These are phyloP conservation scores for Mallotus repandus DNA, from an alignment of 441 rosid species.

Conservation along the genomic window DNA sequence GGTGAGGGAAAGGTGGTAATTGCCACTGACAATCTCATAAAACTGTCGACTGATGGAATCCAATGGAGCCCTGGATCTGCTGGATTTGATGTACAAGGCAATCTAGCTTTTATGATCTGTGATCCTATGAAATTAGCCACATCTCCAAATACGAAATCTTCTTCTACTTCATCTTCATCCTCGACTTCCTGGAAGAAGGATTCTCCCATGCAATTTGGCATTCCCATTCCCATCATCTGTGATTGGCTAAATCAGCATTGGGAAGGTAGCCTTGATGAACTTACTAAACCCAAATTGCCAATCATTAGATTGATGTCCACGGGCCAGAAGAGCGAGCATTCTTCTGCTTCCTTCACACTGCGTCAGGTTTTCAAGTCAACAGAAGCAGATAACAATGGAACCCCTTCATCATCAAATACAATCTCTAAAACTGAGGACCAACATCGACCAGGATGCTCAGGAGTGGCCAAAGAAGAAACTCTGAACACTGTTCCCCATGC, in stretches of 20 bases:
- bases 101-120: conserved; percentile 95
- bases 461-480: conserved; percentile 47
- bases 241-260: conserved; percentile 98
- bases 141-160: conserved; percentile 76
- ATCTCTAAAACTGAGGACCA: conserved; percentile 45
- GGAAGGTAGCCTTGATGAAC: conserved; percentile 95
- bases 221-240: conserved; percentile 84
- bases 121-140: conserved; percentile 94
- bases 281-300: conserved; percentile 77
- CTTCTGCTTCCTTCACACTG: conserved; percentile 80
- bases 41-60: conserved; percentile 78
- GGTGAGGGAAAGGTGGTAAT: conserved; percentile 94
- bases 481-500: conserved; percentile 38
- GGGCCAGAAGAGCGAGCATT: conserved; percentile 85
- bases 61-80: conserved; percentile 88
- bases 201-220: conserved; percentile 75
- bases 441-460: conserved; percentile 41
- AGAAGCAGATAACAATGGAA: conserved; percentile 46
- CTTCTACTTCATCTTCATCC: conserved; percentile 58
- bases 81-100: conserved; percentile 90
- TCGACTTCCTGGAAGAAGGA: conserved; percentile 65
- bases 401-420: conserved; percentile 64
- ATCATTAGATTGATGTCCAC: conserved; percentile 84
- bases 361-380: conserved; percentile 73
- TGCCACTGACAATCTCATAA: conserved; percentile 91